These are phyloP conservation scores for Aspergillus luchuensis DNA, from an alignment of 2,329 filamentous ascomycete species.

Conservation along the genomic window DNA sequence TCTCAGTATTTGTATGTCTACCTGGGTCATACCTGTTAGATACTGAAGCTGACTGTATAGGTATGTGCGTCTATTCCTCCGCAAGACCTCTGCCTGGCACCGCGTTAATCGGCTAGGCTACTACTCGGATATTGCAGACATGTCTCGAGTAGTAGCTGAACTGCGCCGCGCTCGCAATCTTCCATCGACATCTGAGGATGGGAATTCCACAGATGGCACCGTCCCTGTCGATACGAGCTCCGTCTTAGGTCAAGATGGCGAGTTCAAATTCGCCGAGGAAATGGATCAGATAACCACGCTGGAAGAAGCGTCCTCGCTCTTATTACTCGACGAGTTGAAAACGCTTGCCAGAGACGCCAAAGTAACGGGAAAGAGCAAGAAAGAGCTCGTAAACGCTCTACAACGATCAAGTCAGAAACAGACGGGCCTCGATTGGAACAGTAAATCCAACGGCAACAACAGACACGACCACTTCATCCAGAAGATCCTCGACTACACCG, in stretches of 20 bases:
- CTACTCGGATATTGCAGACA: constrained; percentile 77
- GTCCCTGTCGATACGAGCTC: constrained; percentile 37
- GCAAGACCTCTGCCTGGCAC: constrained; percentile 92
- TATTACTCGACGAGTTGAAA: constrained; percentile 89
- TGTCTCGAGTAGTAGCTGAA: constrained; percentile 64
- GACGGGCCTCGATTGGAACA: constrained; percentile 69
- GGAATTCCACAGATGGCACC: constrained; percentile 51
- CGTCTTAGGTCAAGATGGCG: constrained; percentile 53
- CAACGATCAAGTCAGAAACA: constrained; percentile 74
- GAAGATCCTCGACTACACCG: constrained; percentile 76
- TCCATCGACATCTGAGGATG: constrained; percentile 43
- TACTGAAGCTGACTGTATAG: constrained; percentile 46
- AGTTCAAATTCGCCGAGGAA: constrained; percentile 77
- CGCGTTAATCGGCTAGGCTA: constrained; percentile 76
- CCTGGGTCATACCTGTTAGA: neutral
- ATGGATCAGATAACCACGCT: constrained; percentile 75
- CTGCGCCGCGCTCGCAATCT: constrained; percentile 64
- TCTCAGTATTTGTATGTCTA: constrained; percentile 78
- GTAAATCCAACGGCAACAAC: constrained; percentile 52
- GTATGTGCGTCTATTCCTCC: constrained; percentile 88
- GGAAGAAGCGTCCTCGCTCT: constrained; percentile 77
- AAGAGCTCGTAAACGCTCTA: constrained; percentile 73
- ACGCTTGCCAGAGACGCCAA: constrained; percentile 80
- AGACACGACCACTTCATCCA: constrained; percentile 72
- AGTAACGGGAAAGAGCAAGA: constrained; percentile 83